Base-by-base conservation (phyloP, 139 green algal species). In the Chlorella sorokiniana region DNA sequence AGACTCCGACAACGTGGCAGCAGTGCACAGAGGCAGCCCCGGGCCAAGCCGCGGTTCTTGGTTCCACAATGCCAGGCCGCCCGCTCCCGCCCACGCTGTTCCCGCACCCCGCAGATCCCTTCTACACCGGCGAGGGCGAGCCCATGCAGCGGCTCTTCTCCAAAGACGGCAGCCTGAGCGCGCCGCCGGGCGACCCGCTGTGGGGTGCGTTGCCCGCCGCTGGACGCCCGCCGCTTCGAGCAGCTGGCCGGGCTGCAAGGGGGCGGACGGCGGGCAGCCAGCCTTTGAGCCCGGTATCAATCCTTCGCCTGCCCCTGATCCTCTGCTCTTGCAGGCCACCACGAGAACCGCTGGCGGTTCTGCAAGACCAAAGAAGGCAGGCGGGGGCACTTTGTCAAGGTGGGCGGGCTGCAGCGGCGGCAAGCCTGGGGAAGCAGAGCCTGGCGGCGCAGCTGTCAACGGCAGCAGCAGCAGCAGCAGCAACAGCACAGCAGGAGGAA, bases 271-370 rank as follows among this genome's bases (percentile, higher is more conserved):
- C 11, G 63, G 63, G 63, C 33, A 31, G 33, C 63, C 35, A 42
- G 22, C 3, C 7, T 20, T 20, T 54, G 45, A 54, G 54, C n/a
- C n/a, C n/a, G 54, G 54, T 63, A 22, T 63, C 18, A 31, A 63
- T n/a, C 52, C 4, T 5, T 4, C n/a, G 56, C 27, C 56, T 64
- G 56, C 56, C 29, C 9, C 1, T 20, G 14, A 29, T 20, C 27
- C 0, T 3, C 2, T 42, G 18, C 33, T 48, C 16, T 11, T 65
- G 45, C 35, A 65, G 71, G 71, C 16, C n/a, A 67, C 41, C 71
- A 78, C 31, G 71, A 78, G 48, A 45, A 27, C 14, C 71, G 48
- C 0, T 78, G 71, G 71, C 33, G 48, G 20, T 78, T 78, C 33
- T 65, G 48, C 45, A 78, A 78, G 48, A 65, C 22, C 20, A 38